These are phyloP conservation scores for Nadsonia commutata DNA, from an alignment of 1,139 yeast genomes.

Conservation along the genomic window DNA sequence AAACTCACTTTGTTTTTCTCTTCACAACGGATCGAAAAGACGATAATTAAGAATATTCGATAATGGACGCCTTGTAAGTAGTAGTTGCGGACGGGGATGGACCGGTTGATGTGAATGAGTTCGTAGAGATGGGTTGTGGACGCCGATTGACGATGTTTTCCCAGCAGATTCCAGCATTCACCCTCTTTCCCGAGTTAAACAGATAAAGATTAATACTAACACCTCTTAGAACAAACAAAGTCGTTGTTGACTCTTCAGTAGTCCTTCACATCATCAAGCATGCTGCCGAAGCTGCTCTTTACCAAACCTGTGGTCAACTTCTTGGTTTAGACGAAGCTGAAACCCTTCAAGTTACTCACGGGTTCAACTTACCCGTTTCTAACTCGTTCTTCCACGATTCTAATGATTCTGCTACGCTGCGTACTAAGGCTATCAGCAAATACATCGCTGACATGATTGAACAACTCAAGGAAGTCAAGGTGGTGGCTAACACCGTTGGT, in stretches of 20 bases:
- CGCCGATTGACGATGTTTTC: too few relatives aligned
- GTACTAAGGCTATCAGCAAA: constrained; percentile 43
- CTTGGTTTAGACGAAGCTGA: constrained; percentile 59
- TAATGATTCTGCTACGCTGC: constrained; percentile 25
- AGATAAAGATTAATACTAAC: too few relatives aligned
- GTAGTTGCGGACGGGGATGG: too few relatives aligned
- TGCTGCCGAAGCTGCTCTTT: constrained; percentile 54
- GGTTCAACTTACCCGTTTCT: constrained; percentile 45
- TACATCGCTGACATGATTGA: constrained; percentile 60
- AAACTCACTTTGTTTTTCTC: too few relatives aligned
- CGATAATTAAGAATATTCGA: too few relatives aligned
- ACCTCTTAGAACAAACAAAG: constrained; percentile 14
- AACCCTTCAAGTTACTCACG: constrained; percentile 41
- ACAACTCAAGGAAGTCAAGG: constrained; percentile 46
- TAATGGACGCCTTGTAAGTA: background rate
- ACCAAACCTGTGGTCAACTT: constrained; percentile 59
- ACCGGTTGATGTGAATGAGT: too few relatives aligned
- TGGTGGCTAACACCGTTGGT: constrained; percentile 64
- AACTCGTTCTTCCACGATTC: constrained; percentile 18
- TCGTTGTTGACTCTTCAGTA: constrained; percentile 28
- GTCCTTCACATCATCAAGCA: constrained; percentile 61
- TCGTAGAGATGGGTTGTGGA: too few relatives aligned
- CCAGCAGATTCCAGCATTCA: too few relatives aligned
- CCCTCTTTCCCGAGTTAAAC: background rate
- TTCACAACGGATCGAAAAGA: too few relatives aligned